Conservation (phyloP, 2,329 filamentous ascomycete species). For the Fusarium neocosmosporiellum region DNA sequence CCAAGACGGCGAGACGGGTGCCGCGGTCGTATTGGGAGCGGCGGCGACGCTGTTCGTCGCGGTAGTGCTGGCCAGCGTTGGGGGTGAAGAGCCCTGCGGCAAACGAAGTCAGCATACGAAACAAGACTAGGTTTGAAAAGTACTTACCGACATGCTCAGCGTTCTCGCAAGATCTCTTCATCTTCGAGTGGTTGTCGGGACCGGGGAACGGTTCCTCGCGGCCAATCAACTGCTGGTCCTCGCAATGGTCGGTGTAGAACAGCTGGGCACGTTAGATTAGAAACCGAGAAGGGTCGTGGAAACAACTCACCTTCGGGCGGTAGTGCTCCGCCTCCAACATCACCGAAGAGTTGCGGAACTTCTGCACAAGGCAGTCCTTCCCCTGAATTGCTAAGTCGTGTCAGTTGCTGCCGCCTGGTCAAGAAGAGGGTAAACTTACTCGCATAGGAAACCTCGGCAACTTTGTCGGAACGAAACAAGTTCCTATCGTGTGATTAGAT, state of each 20-base stretch:
- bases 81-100: slow-evolving; percentile 80
- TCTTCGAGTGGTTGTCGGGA: slow-evolving; percentile 87
- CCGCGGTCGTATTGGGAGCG: slow-evolving; percentile 86
- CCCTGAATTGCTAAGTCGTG: slow-evolving; percentile 82
- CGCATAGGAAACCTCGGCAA: slow-evolving; percentile 94
- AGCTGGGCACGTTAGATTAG: slow-evolving; percentile 51
- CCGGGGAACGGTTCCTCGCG: slow-evolving; percentile 80
- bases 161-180: slow-evolving; percentile 88
- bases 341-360: slow-evolving; percentile 96
- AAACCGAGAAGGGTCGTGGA: too few relatives aligned
- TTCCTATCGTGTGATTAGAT: slow-evolving; percentile 64
- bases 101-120: not conserved
- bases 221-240: slow-evolving; percentile 67
- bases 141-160: slow-evolving; percentile 81
- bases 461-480: slow-evolving; percentile 84
- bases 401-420: not conserved
- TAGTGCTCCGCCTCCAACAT: slow-evolving; percentile 88
- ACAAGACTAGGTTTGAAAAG: slow-evolving; percentile 23
- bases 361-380: slow-evolving; percentile 88
- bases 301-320: slow-evolving; percentile 77
- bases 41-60: slow-evolving; percentile 80
- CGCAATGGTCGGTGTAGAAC: slow-evolving; percentile 63
- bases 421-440: slow-evolving; percentile 65
- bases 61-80: slow-evolving; percentile 77
- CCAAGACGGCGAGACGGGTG: slow-evolving; percentile 75